These are phyloP conservation scores for Acanthamoeba sp. DNA, from an alignment of 208 protist species.

Conservation along the genomic window DNA sequence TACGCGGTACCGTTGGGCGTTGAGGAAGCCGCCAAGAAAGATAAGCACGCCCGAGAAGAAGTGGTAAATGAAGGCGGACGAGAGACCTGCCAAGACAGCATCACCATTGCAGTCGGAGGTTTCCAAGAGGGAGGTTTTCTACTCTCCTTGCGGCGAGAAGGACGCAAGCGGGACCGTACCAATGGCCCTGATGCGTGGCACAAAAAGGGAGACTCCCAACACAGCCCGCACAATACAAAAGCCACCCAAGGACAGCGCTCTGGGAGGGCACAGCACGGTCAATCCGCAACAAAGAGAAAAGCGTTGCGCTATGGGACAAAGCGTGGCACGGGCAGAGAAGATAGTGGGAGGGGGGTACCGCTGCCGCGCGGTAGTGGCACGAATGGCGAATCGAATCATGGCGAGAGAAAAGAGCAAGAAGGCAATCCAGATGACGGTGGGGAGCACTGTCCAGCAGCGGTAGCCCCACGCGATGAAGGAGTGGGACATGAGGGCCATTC, in stretches of 20 bases:
- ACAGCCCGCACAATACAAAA: slow-evolving; percentile 45
- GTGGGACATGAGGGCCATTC: slow-evolving; percentile 52
- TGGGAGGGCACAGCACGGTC: background rate
- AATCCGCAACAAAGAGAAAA: too few relatives aligned
- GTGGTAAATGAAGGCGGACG: slow-evolving; percentile 55
- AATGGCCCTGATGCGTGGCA: slow-evolving; percentile 57
- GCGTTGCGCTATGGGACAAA: too few relatives aligned
- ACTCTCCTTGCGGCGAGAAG: too few relatives aligned
- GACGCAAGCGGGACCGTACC: background rate
- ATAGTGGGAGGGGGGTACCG: background rate
- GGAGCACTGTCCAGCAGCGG: slow-evolving; percentile 51
- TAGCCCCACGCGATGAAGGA: slow-evolving; percentile 72
- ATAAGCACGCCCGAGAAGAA: slow-evolving; percentile 32
- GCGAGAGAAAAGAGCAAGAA: slow-evolving; percentile 66
- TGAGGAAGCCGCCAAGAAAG: slow-evolving; percentile 66
- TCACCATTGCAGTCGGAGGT: too few relatives aligned
- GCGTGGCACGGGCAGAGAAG: too few relatives aligned
- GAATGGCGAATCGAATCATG: slow-evolving; percentile 42
- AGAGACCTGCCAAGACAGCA: background rate
- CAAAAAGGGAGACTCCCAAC: background rate
- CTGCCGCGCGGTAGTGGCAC: background rate
- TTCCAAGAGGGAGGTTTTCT: too few relatives aligned
- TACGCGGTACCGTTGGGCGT: background rate
- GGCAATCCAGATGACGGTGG: background rate
- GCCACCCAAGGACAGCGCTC: slow-evolving; percentile 10